phyloP scores from a whole-genome alignment of 192 early-diverging fungal species.

The Spizellomyces sp. region DNA sequence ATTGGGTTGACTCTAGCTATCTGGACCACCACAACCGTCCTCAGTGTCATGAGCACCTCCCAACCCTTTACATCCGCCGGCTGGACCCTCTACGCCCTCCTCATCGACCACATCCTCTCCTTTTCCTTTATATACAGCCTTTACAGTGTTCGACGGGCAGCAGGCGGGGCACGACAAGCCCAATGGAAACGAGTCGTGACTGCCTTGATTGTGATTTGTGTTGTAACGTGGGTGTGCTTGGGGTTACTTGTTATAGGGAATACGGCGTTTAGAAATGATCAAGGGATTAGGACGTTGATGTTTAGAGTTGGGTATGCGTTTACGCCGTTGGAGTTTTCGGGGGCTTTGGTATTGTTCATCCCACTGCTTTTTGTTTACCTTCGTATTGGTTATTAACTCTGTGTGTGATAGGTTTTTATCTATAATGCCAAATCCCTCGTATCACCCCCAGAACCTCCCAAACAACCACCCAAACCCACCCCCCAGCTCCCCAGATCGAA shows the following conservation, averaged over 20 bases:
- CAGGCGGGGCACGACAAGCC: background rate
- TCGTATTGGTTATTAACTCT: background rate
- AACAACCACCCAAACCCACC: background rate
- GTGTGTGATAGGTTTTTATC: background rate
- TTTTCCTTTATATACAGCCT: conserved; percentile 26
- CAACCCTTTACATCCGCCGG: conserved; percentile 13
- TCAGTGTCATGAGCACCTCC: conserved; percentile 8
- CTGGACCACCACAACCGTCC: conserved; percentile 6
- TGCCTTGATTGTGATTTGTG: background rate
- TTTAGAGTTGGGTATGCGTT: conserved; percentile 14
- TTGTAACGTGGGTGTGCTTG: background rate
- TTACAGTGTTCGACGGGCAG: conserved; percentile 8
- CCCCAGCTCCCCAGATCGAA: too few species aligned
- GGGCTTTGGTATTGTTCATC: conserved; percentile 6
- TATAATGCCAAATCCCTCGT: background rate
- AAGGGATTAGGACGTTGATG: background rate
- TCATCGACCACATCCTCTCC: conserved; percentile 25
- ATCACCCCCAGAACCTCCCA: background rate
- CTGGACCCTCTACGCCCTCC: conserved; percentile 31
- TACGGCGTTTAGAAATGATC: conserved; percentile 7
- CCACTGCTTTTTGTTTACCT: background rate
- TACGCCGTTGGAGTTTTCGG: conserved; percentile 15
- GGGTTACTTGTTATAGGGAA: background rate
- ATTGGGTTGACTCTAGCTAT: conserved; percentile 10
- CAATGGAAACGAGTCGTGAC: conserved; percentile 5